Evolutionary conservation across 176 grass and related monocot genomes (phyloP).

Genomic region (Avena eriantha): DNA sequence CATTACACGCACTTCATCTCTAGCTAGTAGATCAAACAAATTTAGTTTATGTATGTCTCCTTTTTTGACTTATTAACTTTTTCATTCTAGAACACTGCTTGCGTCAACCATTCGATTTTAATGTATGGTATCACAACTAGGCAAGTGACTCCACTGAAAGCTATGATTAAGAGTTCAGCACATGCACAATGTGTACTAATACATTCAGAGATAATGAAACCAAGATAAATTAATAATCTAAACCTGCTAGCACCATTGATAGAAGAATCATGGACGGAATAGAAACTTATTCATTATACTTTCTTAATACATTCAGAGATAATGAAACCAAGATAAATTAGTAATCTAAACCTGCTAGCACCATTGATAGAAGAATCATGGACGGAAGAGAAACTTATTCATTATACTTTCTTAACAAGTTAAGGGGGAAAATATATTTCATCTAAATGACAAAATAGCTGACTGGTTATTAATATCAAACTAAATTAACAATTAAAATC

Average conservation of each 20-base stretch:
- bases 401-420: constrained; percentile 4
- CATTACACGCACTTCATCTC: constrained; percentile 10
- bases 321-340: constrained; percentile 2
- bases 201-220: not conserved
- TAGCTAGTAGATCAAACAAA: not conserved
- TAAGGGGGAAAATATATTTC: not conserved
- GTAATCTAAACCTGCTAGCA: constrained; percentile 15
- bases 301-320: not conserved
- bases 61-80: not conserved
- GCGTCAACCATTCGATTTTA: not conserved
- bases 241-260: constrained; percentile 10
- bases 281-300: constrained; percentile 19
- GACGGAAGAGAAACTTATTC: not conserved
- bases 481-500: not conserved
- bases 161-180: not conserved
- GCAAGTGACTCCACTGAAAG: not conserved
- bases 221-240: constrained; percentile 1
- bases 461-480: constrained; percentile 1
- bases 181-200: not conserved
- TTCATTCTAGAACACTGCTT: not conserved
- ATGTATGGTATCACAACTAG: constrained; percentile 3
- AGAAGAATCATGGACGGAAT: not conserved
- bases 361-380: not conserved
- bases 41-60: not conserved
- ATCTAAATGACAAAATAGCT: not conserved